Evolutionary conservation across 169 alveolate species (phyloP).

Genomic region (Ichthyophthirius multifiliis): DNA sequence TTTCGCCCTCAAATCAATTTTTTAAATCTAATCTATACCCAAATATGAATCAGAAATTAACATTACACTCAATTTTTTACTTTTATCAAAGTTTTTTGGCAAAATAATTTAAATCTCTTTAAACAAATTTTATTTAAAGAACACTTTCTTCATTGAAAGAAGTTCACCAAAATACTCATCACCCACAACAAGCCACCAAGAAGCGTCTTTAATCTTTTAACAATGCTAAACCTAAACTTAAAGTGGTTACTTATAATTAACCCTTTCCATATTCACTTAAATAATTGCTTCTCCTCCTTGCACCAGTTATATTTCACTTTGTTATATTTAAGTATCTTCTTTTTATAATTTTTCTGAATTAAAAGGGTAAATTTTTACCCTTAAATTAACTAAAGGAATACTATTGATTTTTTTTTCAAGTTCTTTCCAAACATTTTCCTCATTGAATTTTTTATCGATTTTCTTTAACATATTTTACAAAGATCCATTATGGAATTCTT

Average conservation of each 20-base stretch:
- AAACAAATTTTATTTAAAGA: slow-evolving; percentile 53
- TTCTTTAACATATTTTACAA: slow-evolving; percentile 19
- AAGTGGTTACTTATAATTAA: slow-evolving; percentile 34
- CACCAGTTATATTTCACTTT: slow-evolving; percentile 34
- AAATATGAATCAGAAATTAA: slow-evolving; percentile 78
- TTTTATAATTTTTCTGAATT: slow-evolving; percentile 16
- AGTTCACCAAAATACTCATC: slow-evolving; percentile 62
- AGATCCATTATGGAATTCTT: slow-evolving; percentile 25
- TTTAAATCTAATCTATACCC: slow-evolving; percentile 70
- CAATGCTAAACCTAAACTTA: slow-evolving; percentile 33
- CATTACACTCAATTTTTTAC: slow-evolving; percentile 49
- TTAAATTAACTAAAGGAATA: slow-evolving; percentile 48
- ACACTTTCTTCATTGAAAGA: slow-evolving; percentile 61
- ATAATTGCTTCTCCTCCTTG: slow-evolving; percentile 66
- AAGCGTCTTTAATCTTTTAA: slow-evolving; percentile 31
- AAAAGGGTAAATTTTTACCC: slow-evolving; percentile 39
- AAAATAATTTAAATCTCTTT: slow-evolving; percentile 53
- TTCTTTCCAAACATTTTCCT: slow-evolving; percentile 40
- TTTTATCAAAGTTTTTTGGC: slow-evolving; percentile 58
- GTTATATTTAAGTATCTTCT: slow-evolving; percentile 30
- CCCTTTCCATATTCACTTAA: slow-evolving; percentile 43
- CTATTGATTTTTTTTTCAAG: slow-evolving; percentile 47
- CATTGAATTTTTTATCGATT: slow-evolving; percentile 36
- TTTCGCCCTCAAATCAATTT: slow-evolving; percentile 39
- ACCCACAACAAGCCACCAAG: slow-evolving; percentile 78